Base-by-base conservation (phyloP, 169 alveolate genomes). In the Amoebophrya sp. region DNA sequence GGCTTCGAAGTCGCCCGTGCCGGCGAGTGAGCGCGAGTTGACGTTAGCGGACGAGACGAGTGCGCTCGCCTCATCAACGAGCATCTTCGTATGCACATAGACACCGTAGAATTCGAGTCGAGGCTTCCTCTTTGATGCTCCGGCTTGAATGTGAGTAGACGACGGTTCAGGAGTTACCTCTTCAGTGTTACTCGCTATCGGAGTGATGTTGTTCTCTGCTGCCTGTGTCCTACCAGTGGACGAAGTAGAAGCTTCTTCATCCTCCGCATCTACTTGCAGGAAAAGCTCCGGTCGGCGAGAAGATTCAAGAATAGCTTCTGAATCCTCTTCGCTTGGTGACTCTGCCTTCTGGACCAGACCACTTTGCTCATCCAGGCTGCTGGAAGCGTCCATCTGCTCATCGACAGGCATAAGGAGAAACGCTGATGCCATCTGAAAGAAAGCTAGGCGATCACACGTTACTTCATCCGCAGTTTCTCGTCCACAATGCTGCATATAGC, bases 1-100 rank as follows among this genome's bases (percentile, higher is more conserved):
- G 12, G 83, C 83, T 36, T 65, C 83, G 83, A 65, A 36, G n/a
- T 65, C 83, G 33, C 83, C 83, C 83, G 83, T 65, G 10, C 83
- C 83, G 33, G 83, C 83, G 36, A 65, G 33, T 12, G 83, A 65
- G 83, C 83, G 83, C 2, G 12, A 6, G 83, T 65, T 65, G 12
- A 65, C 83, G 83, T 65, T 65, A 1, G 83, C 83, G 36, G 33
- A 6, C 10, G 83, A 65, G 33, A 65, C 33, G 65, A 47, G 29
- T 47, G 29, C 65, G 18, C 65, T 47, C 65, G 6, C 65, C 29
- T 47, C 65, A 47, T 47, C 65, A 6, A 47, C 65, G 18, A 65
- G 83, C 83, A 65, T 65, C 26, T 65, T 65, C 2, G 83, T 6
- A 26, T 65, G 83, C 33, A 65, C 83, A 36, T 65, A 65, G 33